phyloP scores from a whole-genome alignment of 2,329 filamentous ascomycete species.

The Aureobasidium namibiae region DNA sequence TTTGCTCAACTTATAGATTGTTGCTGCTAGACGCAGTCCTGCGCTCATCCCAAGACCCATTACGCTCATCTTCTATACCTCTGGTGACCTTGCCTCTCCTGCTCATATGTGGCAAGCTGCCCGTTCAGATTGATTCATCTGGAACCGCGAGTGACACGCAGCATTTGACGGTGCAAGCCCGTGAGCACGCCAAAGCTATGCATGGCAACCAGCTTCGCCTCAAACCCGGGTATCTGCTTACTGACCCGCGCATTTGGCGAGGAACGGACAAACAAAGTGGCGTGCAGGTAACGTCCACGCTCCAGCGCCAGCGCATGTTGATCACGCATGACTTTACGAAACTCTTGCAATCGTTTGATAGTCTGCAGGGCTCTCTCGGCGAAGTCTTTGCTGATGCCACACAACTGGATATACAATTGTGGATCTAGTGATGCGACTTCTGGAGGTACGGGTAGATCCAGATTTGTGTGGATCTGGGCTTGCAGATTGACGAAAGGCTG shows the following conservation, averaged over 20 bases:
- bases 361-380: neutral
- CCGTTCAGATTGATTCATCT: no score
- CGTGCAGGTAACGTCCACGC: neutral
- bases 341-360: fast-evolving
- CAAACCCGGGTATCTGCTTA: neutral
- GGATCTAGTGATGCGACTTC: no score
- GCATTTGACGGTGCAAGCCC: no score
- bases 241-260: no score
- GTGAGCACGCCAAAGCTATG: neutral
- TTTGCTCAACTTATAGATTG: no score
- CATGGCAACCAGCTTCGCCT: neutral
- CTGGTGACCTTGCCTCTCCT: no score
- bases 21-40: no score
- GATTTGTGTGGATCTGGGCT: neutral
- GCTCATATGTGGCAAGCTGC: no score
- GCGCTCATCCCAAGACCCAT: no score
- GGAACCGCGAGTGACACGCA: no score
- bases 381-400: neutral
- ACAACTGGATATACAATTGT: neutral
- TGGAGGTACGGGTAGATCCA: neutral
- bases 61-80: no score
- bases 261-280: neutral
- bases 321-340: neutral
- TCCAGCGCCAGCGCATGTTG: neutral
- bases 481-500: neutral